phyloP scores from a whole-genome alignment of 129 eudicot genomes.

The Sambucus nigra region DNA sequence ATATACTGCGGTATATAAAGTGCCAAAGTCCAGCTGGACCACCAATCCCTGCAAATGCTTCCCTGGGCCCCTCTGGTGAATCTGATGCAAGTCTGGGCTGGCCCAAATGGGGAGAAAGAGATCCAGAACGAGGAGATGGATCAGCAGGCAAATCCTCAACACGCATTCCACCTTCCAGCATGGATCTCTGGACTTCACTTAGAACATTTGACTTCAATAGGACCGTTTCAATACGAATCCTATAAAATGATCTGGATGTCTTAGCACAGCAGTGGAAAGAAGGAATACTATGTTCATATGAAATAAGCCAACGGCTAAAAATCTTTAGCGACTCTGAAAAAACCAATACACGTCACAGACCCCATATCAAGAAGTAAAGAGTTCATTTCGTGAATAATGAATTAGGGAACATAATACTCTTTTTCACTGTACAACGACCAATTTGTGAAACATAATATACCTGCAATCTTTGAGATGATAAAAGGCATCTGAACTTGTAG shows the following conservation, averaged over 20 bases:
- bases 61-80: conserved; percentile 31
- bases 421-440: background rate
- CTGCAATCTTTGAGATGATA: conserved; percentile 93
- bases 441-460: conserved; percentile 19
- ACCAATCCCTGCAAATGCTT: conserved; percentile 46
- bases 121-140: conserved; percentile 48
- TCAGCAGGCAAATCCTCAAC: conserved; percentile 69
- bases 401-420: background rate
- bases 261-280: conserved; percentile 6
- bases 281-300: background rate
- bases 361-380: background rate
- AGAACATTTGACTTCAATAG: conserved; percentile 79
- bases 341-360: background rate
- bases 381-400: background rate
- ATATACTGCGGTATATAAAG: conserved; percentile 77
- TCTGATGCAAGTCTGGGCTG: conserved; percentile 31
- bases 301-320: background rate
- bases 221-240: conserved; percentile 78
- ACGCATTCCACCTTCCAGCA: conserved; percentile 78
- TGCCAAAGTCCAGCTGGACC: conserved; percentile 99
- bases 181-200: conserved; percentile 68
- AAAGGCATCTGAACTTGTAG: conserved; percentile 85
- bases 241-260: conserved; percentile 11
- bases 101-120: conserved; percentile 41
- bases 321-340: background rate